These are phyloP conservation scores for Aspergillus hortae DNA, from an alignment of 2,329 filamentous ascomycete genomes.

Conservation along the genomic window DNA sequence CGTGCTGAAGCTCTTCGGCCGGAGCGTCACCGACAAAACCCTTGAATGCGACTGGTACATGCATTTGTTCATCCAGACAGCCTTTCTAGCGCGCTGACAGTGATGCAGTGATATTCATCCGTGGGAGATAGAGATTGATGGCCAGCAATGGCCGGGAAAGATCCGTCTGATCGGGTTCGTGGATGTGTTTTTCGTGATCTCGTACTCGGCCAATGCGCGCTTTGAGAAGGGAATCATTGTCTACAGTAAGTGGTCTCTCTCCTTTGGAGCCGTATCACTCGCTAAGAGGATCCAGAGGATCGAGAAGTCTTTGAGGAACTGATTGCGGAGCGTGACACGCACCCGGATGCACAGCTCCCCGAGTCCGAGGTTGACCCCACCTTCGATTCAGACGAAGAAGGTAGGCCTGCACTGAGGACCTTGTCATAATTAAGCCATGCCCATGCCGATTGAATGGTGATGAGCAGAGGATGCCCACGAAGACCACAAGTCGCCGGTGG, in stretches of 20 bases:
- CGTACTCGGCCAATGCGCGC: constrained; percentile 10
- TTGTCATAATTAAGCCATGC: too few relatives aligned
- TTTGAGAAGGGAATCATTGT: constrained; percentile 12
- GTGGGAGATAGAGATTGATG: constrained; percentile 10
- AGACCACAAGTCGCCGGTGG: neutral
- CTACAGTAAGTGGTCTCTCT: constrained; percentile 6
- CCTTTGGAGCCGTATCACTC: neutral
- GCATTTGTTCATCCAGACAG: neutral
- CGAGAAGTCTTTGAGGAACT: constrained; percentile 3
- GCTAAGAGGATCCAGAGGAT: constrained; percentile 4
- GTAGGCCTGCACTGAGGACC: neutral
- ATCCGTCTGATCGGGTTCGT: constrained; percentile 12
- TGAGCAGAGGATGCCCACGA: neutral
- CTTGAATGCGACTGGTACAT: constrained; percentile 11
- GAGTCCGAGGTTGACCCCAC: neutral
- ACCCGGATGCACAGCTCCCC: neutral
- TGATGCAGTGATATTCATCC: constrained; percentile 10
- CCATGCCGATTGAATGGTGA: too few relatives aligned
- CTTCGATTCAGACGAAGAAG: neutral
- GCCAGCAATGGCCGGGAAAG: constrained; percentile 10
- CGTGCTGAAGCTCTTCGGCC: constrained; percentile 7
- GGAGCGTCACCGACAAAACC: constrained; percentile 8
- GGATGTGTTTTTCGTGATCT: constrained; percentile 12
- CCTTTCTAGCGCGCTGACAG: neutral
- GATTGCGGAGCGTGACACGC: neutral